These are phyloP conservation scores for Yarrowia sp. DNA, from an alignment of 805 yeast genomes.

Conservation along the genomic window DNA sequence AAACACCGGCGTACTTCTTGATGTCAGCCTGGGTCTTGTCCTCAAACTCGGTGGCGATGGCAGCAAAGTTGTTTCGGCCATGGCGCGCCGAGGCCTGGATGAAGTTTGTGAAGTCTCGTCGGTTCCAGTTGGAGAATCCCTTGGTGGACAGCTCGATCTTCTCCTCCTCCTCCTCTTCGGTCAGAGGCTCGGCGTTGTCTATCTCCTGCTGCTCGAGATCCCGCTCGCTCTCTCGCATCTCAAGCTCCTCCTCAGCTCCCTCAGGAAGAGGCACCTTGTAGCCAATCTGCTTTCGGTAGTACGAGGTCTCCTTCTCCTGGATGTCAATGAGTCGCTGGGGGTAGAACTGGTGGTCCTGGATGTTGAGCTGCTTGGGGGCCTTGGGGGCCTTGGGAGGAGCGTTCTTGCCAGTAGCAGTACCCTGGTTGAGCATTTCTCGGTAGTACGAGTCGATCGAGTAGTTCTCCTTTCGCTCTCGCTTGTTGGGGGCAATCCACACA, in stretches of 20 bases:
- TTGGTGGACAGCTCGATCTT: conserved; percentile 64
- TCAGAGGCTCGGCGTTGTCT: conserved; percentile 76
- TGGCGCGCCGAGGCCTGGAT: conserved; percentile 73
- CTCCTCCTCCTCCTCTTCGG: conserved; percentile 74
- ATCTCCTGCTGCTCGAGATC: conserved; percentile 71
- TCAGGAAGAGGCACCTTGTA: conserved; percentile 65
- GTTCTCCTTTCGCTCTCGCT: conserved; percentile 62
- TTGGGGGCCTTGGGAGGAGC: conserved; percentile 62
- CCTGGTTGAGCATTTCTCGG: conserved; percentile 77
- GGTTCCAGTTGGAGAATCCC: conserved; percentile 82
- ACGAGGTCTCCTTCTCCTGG: conserved; percentile 80
- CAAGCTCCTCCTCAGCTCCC: conserved; percentile 54
- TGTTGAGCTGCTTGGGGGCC: conserved; percentile 80
- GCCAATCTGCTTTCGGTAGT: conserved; percentile 71
- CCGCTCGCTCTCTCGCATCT: conserved; percentile 56
- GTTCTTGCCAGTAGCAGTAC: conserved; percentile 54
- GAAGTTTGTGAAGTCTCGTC: conserved; percentile 86
- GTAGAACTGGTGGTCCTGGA: conserved; percentile 89
- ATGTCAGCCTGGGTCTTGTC: conserved; percentile 78
- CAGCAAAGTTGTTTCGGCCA: conserved; percentile 75
- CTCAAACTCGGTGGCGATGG: conserved; percentile 77
- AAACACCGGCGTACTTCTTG: conserved; percentile 72
- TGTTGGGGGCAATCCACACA: conserved; percentile 84
- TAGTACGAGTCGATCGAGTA: conserved; percentile 89
- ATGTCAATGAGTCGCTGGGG: conserved; percentile 74